Base-by-base conservation (phyloP, 768 basidiomycete species). In the Neoboletus magnificus region DNA sequence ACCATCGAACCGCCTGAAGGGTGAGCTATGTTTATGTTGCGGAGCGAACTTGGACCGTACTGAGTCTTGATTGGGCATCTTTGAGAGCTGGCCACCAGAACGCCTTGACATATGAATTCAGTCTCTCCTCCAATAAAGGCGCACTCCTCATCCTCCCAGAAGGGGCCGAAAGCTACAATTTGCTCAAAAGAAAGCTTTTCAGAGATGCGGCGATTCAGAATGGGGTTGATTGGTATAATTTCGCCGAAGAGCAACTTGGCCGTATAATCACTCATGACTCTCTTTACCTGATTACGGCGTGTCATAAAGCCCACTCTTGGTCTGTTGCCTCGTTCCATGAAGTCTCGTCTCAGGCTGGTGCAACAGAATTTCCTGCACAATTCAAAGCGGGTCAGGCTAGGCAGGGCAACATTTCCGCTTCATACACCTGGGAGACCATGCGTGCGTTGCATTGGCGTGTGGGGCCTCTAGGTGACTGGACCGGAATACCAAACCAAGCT, bases 61-160 rank as follows among this genome's bases (percentile, higher is more conserved):
- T 45, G 23, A 45, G 11, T 12, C 12, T 45, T 29, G 9, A 23
- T 44, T 27, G 9, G 9, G 25, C 25, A 29, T 45, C 7, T 25
- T 32, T 41, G n/a, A 41, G 50, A 42, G 22, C 29, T 11, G 20
- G 30, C 35, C 32, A 20, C 9, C 45, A 41, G n/a, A 43, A 35
- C 8, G 55, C 37, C 27, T 23, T 42, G 11, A 51, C 27, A 1
- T 60, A 57, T 10, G 56, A 62, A 6, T 60, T 62, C 8, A 51
- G 10, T 37, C 55, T 55, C 12, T 52, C 64, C 23, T 58, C 60
- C 4, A 48, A 22, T 9, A 66, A 70, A 60, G 72, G 69, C 18
- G 68, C 74, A 6, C 52, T 72, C 11, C 54, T 73, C 7, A 51
- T 66, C 12, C 62, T 73, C 44, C 70, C 72, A 2, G 59, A 70